Percentiles rank a stretch among this genome's conserved stretches.
Evolutionary conservation across 2,329 filamentous ascomycete genomes (phyloP).

Genomic region (Ophiostoma populinum): DNA sequence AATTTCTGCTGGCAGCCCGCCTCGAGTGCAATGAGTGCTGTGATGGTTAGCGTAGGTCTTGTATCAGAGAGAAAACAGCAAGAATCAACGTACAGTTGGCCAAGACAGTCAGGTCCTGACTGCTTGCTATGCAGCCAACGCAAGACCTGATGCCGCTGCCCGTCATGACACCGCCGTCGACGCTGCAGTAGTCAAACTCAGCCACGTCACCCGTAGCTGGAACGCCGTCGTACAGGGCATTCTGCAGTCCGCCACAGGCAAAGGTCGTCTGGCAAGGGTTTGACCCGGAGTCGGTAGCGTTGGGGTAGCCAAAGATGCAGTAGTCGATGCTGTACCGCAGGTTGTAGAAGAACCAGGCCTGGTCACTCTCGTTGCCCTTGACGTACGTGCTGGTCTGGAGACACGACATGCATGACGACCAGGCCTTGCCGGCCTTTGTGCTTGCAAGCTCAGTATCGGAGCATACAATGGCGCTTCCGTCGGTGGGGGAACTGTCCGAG

Average conservation of each 20-base stretch:
- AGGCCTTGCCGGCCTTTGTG: constrained; percentile 24
- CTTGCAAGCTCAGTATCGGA: constrained; percentile 25
- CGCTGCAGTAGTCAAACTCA: constrained; percentile 30
- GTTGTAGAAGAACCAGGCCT: constrained; percentile 40
- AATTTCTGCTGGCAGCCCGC: constrained; percentile 34
- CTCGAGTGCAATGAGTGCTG: constrained; percentile 28
- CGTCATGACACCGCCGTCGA: constrained; percentile 21
- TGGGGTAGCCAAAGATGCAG: constrained; percentile 34
- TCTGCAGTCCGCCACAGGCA: constrained; percentile 29
- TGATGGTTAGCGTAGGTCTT: not conserved
- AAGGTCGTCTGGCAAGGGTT: constrained; percentile 32
- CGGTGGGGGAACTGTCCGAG: constrained; percentile 27
- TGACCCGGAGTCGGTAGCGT: constrained; percentile 25
- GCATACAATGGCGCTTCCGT: constrained; percentile 29
- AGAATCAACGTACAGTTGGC: constrained; percentile 28
- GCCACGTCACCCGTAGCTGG: constrained; percentile 18
- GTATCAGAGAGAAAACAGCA: constrained; percentile 9
- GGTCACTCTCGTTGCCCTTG: constrained; percentile 31
- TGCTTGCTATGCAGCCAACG: constrained; percentile 26
- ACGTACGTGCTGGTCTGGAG: constrained; percentile 32
- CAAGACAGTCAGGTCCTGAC: constrained; percentile 24
- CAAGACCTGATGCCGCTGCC: constrained; percentile 22
- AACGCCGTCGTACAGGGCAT: constrained; percentile 23
- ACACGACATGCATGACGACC: constrained; percentile 32
- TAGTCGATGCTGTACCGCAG: constrained; percentile 33